These are phyloP conservation scores for Omphalotus guepiniiformis DNA, from an alignment of 768 basidiomycete species.

Conservation along the genomic window DNA sequence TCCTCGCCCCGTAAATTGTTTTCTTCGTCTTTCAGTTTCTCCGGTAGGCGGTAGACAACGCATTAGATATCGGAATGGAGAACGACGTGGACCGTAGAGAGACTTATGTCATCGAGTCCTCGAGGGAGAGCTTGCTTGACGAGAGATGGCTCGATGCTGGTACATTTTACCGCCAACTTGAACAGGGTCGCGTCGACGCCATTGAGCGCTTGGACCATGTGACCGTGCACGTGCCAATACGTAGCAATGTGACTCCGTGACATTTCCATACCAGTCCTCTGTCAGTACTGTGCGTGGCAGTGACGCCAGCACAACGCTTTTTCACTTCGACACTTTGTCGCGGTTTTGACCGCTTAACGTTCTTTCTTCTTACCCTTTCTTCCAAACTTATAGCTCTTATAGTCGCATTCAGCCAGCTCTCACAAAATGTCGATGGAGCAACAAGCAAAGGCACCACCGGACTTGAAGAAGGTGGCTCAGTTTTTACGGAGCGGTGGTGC, in stretches of 20 bases:
- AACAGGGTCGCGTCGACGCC: no score
- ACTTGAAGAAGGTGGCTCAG: slow-evolving; percentile 77
- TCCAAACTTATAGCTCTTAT: neutral
- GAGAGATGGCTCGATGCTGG: slow-evolving; percentile 41
- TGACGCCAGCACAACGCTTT: slow-evolving; percentile 3
- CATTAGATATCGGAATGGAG: slow-evolving; percentile 25
- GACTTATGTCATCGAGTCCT: slow-evolving; percentile 33
- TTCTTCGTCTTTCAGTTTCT: slow-evolving; percentile 31
- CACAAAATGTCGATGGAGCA: slow-evolving; percentile 47
- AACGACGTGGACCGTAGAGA: slow-evolving; percentile 34
- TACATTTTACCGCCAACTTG: no score
- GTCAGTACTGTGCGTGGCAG: no score
- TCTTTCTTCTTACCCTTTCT: neutral
- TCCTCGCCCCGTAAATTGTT: slow-evolving; percentile 33
- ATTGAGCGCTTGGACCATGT: no score
- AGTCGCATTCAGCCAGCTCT: neutral
- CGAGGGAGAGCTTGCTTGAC: slow-evolving; percentile 45
- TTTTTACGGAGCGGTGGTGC: slow-evolving; percentile 84
- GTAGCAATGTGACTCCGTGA: no score
- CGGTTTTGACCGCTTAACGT: neutral
- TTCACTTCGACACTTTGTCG: neutral
- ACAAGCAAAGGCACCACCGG: slow-evolving; percentile 74
- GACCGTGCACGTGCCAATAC: no score
- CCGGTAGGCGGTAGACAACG: slow-evolving; percentile 28
- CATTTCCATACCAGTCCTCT: no score